Evolutionary conservation across 345 rosid genomes (phyloP), one percentile per base, ranked within the genome.

Genomic region (Camelina laxa): DNA sequence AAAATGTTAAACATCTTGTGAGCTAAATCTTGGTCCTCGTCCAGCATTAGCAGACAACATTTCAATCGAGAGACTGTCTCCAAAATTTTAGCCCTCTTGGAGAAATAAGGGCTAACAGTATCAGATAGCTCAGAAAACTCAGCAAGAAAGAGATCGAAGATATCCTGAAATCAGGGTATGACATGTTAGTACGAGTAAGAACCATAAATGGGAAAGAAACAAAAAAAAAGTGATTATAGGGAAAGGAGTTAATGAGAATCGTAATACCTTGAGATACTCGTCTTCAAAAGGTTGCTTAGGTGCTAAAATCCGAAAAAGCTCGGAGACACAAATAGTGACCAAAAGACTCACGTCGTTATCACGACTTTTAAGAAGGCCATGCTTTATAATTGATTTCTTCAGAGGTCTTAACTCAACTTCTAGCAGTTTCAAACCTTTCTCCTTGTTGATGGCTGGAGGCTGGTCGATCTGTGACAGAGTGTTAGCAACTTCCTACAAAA

Each of bases 201-300:
- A n/a, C 19, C 19, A 45, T 45, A 45, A 45, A 47, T 7, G 20
- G 6, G 16, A 42, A 45, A 45, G 9, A 45, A n/a, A n/a, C n/a
- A n/a, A n/a, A n/a, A n/a, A n/a, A n/a, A n/a, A n/a, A n/a, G n/a
- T 47, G 51, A 5, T 47, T 7, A 47, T 7, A 7, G 51, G 4
- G 5, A 10, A 10, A 55, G 24, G 68, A 42, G 55, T 49, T 17
- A 2, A 47, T n/a, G n/a, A 67, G 22, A 55, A 70, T 65, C 13
- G 7, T 50, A 11, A 60, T 81, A 91, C 98, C 85, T 81, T 82
- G 17, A 91, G 89, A 87, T 84, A 67, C 79, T 79, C 75, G 63
- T 89, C 97, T 54, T 84, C 92, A 59, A 95, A 90, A 59, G 97
- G 97, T 15, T 82, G 91, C 13, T 86, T 84, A 14, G 99, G 99